Conservation (phyloP, 805 yeast species). For the Metschnikowia sp. region DNA sequence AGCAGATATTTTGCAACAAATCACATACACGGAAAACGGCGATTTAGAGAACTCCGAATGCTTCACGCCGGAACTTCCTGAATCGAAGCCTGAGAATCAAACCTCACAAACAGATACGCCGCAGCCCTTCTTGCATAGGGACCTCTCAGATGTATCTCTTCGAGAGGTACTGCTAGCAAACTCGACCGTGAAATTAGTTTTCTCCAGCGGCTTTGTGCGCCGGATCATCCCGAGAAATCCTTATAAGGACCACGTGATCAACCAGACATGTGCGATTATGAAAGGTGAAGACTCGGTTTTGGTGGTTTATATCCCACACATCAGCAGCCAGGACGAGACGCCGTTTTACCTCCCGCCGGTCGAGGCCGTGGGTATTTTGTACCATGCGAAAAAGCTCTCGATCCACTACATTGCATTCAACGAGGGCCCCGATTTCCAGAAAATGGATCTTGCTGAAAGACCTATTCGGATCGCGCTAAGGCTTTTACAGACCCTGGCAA, state of each 20-base stretch:
- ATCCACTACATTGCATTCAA: slow-evolving; percentile 72
- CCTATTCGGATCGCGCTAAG: slow-evolving; percentile 79
- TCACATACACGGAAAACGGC: slow-evolving; percentile 35
- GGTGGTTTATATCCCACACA: slow-evolving; percentile 78
- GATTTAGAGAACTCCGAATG: slow-evolving; percentile 16
- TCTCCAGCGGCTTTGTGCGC: slow-evolving; percentile 60
- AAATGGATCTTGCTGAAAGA: slow-evolving; percentile 49
- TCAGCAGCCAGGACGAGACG: slow-evolving; percentile 51
- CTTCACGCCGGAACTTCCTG: slow-evolving; percentile 32
- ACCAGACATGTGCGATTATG: slow-evolving; percentile 74
- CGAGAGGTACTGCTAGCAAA: slow-evolving; percentile 27
- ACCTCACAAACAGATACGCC: background rate
- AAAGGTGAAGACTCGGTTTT: slow-evolving; percentile 42
- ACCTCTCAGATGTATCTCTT: slow-evolving; percentile 32
- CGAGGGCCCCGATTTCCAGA: background rate
- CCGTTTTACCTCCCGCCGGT: slow-evolving; percentile 93
- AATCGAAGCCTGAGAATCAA: slow-evolving; percentile 11
- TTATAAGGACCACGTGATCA: slow-evolving; percentile 73
- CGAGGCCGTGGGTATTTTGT: slow-evolving; percentile 69
- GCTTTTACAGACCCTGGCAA: slow-evolving; percentile 71
- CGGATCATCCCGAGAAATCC: slow-evolving; percentile 92
- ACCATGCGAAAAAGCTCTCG: slow-evolving; percentile 48
- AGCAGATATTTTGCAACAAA: slow-evolving; percentile 72
- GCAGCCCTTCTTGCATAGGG: slow-evolving; percentile 26
- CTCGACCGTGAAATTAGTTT: slow-evolving; percentile 23